phyloP scores from a whole-genome alignment of 2,329 filamentous ascomycete genomes.

The Penicillium freii region DNA sequence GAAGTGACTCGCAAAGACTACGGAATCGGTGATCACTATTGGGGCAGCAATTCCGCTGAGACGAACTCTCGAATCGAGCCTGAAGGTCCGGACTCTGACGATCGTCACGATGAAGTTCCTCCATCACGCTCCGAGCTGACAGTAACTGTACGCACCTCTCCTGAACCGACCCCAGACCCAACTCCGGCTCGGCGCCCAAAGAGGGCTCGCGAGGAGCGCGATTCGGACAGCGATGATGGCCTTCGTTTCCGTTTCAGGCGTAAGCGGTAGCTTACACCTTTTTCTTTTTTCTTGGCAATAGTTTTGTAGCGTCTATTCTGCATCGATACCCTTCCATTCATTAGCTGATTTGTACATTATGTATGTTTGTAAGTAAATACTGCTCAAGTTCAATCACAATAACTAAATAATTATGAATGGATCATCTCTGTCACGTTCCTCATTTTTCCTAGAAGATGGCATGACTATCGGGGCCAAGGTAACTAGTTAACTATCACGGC shows the following conservation, averaged over 20 bases:
- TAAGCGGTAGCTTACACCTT: constrained; percentile 31
- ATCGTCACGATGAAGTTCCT: constrained; percentile 5
- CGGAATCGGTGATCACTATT: constrained; percentile 74
- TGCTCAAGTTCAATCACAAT: not conserved
- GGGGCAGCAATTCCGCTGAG: constrained; percentile 45
- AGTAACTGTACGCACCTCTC: constrained; percentile 7
- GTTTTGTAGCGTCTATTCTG: constrained; percentile 11
- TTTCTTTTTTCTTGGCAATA: not conserved
- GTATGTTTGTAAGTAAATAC: not conserved
- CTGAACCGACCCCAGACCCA: constrained; percentile 21
- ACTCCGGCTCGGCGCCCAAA: constrained; percentile 30
- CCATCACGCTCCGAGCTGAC: constrained; percentile 13
- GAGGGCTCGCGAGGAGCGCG: constrained; percentile 38
- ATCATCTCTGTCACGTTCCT: not conserved
- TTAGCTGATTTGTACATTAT: not conserved
- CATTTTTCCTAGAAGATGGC: not conserved
- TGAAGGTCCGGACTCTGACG: constrained; percentile 21
- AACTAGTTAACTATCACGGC: not conserved
- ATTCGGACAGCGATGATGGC: constrained; percentile 59
- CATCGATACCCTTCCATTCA: constrained; percentile 16
- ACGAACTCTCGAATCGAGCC: constrained; percentile 10
- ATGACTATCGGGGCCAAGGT: not conserved
- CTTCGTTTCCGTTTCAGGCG: constrained; percentile 56
- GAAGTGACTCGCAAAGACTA: constrained; percentile 69
- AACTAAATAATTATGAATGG: not conserved